Evolutionary conservation across 495 filamentous ascomycete genomes (phyloP).

Genomic region (Sabuloglossum arenarium): DNA sequence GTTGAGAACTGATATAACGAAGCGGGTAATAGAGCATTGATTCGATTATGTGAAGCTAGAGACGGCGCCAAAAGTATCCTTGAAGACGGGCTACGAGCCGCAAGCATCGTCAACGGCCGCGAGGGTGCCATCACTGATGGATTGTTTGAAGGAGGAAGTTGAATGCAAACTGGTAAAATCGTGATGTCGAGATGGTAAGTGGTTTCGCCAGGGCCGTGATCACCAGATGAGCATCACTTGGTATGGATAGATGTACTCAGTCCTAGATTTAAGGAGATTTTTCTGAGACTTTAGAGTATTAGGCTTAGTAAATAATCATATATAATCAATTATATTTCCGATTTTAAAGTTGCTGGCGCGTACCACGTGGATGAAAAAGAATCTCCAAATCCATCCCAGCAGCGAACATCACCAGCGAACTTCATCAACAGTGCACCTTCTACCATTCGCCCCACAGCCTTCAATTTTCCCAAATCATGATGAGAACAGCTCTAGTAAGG

Average conservation of each 20-base stretch:
- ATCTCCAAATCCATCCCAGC: background rate
- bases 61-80: background rate
- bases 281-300: no score
- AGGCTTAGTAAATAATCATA: no score
- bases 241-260: no score
- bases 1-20: slow-evolving; percentile 24
- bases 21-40: slow-evolving; percentile 11
- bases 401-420: background rate
- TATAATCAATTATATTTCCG: background rate
- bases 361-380: background rate
- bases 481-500: slow-evolving; percentile 1
- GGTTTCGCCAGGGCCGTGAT: background rate
- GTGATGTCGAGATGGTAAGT: background rate
- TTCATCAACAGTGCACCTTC: background rate
- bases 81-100: slow-evolving; percentile 24
- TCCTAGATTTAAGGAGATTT: no score
- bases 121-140: slow-evolving; percentile 28
- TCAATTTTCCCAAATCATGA: background rate
- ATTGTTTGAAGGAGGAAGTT: background rate
- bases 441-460: background rate
- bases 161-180: background rate
- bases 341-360: background rate
- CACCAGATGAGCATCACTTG: background rate
- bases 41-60: slow-evolving; percentile 6
- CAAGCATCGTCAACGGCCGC: slow-evolving; percentile 29